Evolutionary conservation across 2,329 filamentous ascomycete species (phyloP).

Genomic region (Diplodia corticola): DNA sequence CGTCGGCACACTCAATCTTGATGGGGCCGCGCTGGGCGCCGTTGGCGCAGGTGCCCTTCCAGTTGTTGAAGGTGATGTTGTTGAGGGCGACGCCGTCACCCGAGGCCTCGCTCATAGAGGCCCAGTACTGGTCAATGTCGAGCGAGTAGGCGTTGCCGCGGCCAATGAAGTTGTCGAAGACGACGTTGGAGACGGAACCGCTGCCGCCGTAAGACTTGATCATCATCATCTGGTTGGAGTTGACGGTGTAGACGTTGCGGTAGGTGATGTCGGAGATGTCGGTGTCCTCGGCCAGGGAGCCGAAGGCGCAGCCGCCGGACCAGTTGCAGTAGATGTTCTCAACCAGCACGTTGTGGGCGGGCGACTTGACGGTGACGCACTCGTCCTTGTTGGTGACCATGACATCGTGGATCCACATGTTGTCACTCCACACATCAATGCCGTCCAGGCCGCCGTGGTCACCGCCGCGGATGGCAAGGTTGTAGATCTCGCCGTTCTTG

Average conservation of each 20-base stretch:
- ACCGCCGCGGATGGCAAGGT: conserved; percentile 56
- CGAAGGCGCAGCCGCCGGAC: conserved; percentile 61
- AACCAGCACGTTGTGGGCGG: conserved; percentile 56
- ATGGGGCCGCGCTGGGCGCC: conserved; percentile 55
- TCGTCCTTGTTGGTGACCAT: conserved; percentile 65
- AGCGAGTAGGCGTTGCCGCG: conserved; percentile 60
- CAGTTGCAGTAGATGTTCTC: conserved; percentile 64
- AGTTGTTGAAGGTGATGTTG: conserved; percentile 57
- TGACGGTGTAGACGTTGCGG: conserved; percentile 59
- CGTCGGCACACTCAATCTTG: conserved; percentile 53
- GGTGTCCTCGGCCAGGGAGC: conserved; percentile 53
- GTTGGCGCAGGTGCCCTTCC: conserved; percentile 56
- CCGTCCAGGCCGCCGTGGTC: conserved; percentile 57
- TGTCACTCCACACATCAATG: conserved; percentile 56
- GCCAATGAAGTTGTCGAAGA: conserved; percentile 61
- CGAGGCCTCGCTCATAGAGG: conserved; percentile 40
- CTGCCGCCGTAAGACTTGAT: conserved; percentile 62
- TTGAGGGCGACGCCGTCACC: conserved; percentile 55
- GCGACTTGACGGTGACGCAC: conserved; percentile 58
- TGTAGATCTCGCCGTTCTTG: conserved; percentile 56
- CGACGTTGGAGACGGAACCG: conserved; percentile 53
- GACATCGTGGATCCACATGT: conserved; percentile 61
- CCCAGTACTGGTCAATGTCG: conserved; percentile 58
- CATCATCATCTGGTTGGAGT: conserved; percentile 65
- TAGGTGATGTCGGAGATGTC: conserved; percentile 57